Conservation (phyloP, 768 basidiomycete species). For the Lentinula edodes region DNA sequence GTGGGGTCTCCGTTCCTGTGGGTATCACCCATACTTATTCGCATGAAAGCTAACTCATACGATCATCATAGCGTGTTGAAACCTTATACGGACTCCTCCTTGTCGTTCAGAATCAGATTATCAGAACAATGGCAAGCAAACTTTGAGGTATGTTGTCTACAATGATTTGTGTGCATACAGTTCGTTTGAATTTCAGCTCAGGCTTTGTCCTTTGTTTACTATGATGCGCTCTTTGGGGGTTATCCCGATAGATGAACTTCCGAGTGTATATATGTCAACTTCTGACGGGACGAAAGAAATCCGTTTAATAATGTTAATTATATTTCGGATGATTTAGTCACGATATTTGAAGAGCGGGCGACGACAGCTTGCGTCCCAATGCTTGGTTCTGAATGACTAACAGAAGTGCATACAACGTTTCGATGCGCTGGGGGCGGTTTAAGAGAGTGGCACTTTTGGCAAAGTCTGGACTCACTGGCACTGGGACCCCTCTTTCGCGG, state of each 20-base stretch:
- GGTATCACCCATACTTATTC: constrained; percentile 16
- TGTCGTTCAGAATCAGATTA: constrained; percentile 58
- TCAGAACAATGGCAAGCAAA: constrained; percentile 26
- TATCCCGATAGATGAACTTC: no score
- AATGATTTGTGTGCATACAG: no score
- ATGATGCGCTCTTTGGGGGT: no score
- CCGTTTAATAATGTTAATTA: not conserved
- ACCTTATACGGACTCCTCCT: constrained; percentile 53
- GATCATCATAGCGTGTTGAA: constrained; percentile 44
- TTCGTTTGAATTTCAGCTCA: no score
- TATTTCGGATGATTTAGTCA: no score
- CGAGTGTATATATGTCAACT: no score
- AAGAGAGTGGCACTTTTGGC: not conserved
- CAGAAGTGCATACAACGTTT: constrained; percentile 4
- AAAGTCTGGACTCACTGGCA: constrained; percentile 11
- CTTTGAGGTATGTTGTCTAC: not conserved
- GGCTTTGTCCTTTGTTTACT: no score
- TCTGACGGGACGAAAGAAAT: no score
- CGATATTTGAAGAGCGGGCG: not conserved
- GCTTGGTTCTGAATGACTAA: constrained; percentile 19
- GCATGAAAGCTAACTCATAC: not conserved
- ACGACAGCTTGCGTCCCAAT: constrained; percentile 25
- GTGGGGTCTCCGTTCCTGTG: constrained; percentile 45
- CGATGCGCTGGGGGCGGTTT: not conserved
- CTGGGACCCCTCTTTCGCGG: constrained; percentile 31